Evolutionary conservation across 495 filamentous ascomycete species (phyloP).

Genomic region (Pseudoneurospora amorphoporcata): DNA sequence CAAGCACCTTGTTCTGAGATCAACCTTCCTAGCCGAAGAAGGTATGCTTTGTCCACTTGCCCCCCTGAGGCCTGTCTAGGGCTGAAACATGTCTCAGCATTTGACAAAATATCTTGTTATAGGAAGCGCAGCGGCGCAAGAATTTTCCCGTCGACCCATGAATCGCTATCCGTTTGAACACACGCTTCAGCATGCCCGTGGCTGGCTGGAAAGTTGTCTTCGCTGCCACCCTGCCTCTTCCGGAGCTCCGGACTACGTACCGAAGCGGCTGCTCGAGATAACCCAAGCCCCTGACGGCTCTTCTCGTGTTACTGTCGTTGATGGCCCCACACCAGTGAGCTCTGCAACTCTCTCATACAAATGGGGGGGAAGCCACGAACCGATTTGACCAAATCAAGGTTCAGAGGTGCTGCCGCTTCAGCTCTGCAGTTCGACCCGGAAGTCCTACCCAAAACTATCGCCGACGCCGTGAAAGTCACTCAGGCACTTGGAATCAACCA

Average conservation of each 20-base stretch:
- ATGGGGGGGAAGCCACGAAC: neutral
- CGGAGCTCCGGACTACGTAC: neutral
- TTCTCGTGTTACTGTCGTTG: neutral
- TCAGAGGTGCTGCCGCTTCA: neutral
- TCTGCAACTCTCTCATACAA: neutral
- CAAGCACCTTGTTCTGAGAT: neutral
- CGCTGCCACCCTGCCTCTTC: neutral
- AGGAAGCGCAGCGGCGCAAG: neutral
- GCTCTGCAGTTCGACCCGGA: neutral
- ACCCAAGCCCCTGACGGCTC: neutral
- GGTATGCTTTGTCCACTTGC: neutral
- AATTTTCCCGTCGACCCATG: neutral
- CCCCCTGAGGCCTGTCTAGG: neutral
- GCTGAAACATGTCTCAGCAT: neutral
- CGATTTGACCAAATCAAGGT: neutral
- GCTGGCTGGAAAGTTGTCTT: neutral
- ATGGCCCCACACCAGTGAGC: neutral
- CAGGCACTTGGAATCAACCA: slow-evolving; percentile 10
- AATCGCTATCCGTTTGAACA: neutral
- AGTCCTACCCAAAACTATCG: slow-evolving; percentile 16
- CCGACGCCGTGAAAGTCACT: slow-evolving; percentile 17
- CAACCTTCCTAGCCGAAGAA: neutral
- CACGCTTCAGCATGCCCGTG: neutral
- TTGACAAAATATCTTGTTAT: too few relatives aligned
- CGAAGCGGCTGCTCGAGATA: neutral